Base-by-base conservation (phyloP, 2,329 filamentous ascomycete genomes). In the Lasiodiplodia citricola region DNA sequence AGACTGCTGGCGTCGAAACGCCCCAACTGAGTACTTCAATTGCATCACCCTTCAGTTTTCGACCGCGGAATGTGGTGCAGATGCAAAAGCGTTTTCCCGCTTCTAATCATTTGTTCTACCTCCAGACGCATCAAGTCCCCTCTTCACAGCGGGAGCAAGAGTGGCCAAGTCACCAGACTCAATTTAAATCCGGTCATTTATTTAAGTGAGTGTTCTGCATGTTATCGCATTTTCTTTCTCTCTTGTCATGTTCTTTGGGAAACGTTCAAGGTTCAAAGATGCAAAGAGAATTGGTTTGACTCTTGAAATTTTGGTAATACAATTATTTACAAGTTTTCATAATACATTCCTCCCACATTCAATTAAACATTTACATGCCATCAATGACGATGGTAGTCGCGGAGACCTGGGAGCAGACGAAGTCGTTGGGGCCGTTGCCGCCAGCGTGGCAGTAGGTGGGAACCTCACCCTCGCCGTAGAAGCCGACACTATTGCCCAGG, bases 361-460 rank as follows among this genome's bases (percentile, higher is more conserved):
- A 31, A 38, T 38, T 41, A 14, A 35, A 13, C 16, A 25, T 25
- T 58, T 44, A 60, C 21, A 31, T n/a, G 44, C 44, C 60, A 8
- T 64, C 60, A 28, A 64, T 64, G 47, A 64, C 47, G 7, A 64
- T 64, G n/a, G 60, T 64, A 14, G 60, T 64, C 4, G 31, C 28
- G 60, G 2, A n/a, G 47, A 31, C 35, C 65, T 67, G 41, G 28
- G 38, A 50, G 65, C 65, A 67, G 54, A 66, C 64, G 14, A 57
- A 67, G 65, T 67, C 64, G 38, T 67, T 18, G 25, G 52, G 54
- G n/a, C 54, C 65, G 54, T 67, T 67, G 25, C 65, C 65, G 16
- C 65, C 65, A 10, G 65, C 65, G 41, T 52, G 65, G 54, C 65
- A 67, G 65, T 57, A 50, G 18, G 38, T 56, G 8, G 65, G 54